Evolutionary conservation across 805 yeast species (phyloP).

Genomic region (Yarrowia yakushimensis): DNA sequence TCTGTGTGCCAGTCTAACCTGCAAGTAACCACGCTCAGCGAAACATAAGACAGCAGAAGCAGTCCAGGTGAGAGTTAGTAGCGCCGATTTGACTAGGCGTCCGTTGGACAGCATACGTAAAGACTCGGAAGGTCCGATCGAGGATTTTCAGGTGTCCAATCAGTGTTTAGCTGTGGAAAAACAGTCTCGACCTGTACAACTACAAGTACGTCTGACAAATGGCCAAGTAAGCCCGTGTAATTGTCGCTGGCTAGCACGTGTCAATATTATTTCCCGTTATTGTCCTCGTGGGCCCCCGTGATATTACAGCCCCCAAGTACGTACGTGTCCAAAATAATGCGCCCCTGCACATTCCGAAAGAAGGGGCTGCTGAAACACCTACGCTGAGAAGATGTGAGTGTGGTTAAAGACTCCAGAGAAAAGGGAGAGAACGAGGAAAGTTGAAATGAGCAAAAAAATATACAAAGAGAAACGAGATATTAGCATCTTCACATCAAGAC

Average conservation of each 20-base stretch:
- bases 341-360: constrained; percentile 25
- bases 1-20: neutral
- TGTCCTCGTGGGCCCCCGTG: constrained; percentile 17
- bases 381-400: neutral
- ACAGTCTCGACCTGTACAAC: too few species aligned
- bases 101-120: too few species aligned
- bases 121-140: neutral
- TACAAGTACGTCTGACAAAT: too few species aligned
- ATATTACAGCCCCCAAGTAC: constrained; percentile 8
- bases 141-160: too few species aligned
- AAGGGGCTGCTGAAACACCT: constrained; percentile 20
- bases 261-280: neutral
- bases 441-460: neutral
- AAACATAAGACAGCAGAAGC: neutral
- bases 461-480: neutral
- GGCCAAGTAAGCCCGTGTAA: neutral
- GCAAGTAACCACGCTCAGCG: neutral
- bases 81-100: too few species aligned
- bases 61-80: neutral
- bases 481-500: too few species aligned
- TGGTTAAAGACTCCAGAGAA: neutral
- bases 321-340: constrained; percentile 17
- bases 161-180: too few species aligned
- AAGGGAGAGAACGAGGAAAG: neutral
- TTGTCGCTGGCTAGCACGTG: neutral